Evolutionary conservation across 116 monocot genomes (phyloP), one percentile per base, ranked within the genome.

Genomic region (Dioscorea cayenensis): DNA sequence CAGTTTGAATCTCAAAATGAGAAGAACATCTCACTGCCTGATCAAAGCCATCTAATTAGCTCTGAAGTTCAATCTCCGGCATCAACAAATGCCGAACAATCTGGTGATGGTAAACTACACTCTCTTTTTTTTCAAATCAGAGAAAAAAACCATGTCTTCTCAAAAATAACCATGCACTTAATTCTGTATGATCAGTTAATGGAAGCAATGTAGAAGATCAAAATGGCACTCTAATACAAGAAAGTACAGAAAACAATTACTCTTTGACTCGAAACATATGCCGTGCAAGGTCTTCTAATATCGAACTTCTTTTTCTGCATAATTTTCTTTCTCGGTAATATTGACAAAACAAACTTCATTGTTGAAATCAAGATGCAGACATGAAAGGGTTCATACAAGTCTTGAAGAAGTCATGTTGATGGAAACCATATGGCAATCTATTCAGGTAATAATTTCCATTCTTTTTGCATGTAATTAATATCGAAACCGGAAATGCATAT

Each of bases 401-500:
- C 64, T 77, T 66, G 86, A 83, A 67, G 77, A 82, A 67, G 51
- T 80, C 59, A 77, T 83, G 77, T 32, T 80, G 50, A 72, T 82
- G 64, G 83, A 86, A 77, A 79, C 86, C 19, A 74, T 86, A 64
- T 79, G 86, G 86, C 49, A 74, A 58, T 82, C 81, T 61, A 74
- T 82, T 71, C 82, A 83, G 79, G 86, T 86, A 36, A 16, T 12
- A 55, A 18, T 55, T 13, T n/a, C 16, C 16, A 55, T 55, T 16
- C 55, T 55, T 55, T 43, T 43, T 43, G 43, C 7, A 55, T 18
- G 3, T 55, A 55, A 12, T 16, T 55, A 5, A 55, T n/a, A 18
- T 16, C n/a, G 0, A 55, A n/a, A 55, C 17, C 51, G 17, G 17
- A 51, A 16, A 2, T 55, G n/a, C 10, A 5, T 16, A 55, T 5